Evolutionary conservation across 345 rosid species (phyloP), one percentile per base, ranked within the genome.

Genomic region (Brassica juncea): DNA sequence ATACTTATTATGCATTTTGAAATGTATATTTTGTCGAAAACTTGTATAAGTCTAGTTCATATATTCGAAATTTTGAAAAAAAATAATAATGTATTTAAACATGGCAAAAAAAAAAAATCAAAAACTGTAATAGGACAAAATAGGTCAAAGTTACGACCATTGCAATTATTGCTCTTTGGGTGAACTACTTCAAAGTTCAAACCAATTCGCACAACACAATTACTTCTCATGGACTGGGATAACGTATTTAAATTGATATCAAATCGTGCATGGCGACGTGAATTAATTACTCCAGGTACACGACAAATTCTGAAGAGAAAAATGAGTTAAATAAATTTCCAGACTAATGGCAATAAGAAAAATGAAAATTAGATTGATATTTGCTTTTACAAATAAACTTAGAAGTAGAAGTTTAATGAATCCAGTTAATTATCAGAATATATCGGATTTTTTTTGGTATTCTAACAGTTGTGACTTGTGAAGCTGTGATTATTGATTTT

Each of bases 101-200:
- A 78, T 55, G 39, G 47, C 68, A 39, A 15, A 23, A 25, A 7
- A 25, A 7, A n/a, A 0, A 8, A 66, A 16, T 9, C 8, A 73
- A 58, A 49, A 49, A 47, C 57, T 4, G 19, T 44, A 72, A 67
- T 59, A 73, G 8, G 32, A 59, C 73, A 79, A 67, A 73, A 66
- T 54, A 58, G 69, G 77, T 80, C 70, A 80, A 79, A 73, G 70
- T 61, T 44, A 73, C 78, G 74, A 73, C 59, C 78, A 3, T 69
- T 75, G 72, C 83, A 75, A 39, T 80, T 52, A 80, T 70, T 80
- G 52, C 37, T 55, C 66, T 30, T 39, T 68, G 21, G 60, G 60
- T 62, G 69, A 75, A 67, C 78, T 59, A 10, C 74, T 79, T 74
- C 82, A 73, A 79, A 73, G 47, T 79, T 73, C 82, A 68, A 80